phyloP scores from a whole-genome alignment of 257 asterid genomes.

The Plantago major region DNA sequence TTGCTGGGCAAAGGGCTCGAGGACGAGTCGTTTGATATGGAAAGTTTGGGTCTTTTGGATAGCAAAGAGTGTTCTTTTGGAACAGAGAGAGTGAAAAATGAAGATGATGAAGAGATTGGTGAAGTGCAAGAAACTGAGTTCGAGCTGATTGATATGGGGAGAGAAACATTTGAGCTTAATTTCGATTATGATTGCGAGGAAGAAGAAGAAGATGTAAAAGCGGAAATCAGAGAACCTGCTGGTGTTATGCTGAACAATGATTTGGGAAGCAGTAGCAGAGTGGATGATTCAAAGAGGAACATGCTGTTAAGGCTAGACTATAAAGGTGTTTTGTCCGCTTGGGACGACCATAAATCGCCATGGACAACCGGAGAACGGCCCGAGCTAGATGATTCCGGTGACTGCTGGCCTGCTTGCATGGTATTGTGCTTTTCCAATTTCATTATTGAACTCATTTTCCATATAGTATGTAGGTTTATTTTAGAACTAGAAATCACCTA shows the following conservation, averaged over 20 bases:
- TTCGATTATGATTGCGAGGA: slow-evolving; percentile 50
- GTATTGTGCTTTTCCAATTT: slow-evolving; percentile 26
- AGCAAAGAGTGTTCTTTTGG: slow-evolving; percentile 23
- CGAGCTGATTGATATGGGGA: slow-evolving; percentile 34
- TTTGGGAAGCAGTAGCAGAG: slow-evolving; percentile 22
- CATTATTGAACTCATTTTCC: not conserved
- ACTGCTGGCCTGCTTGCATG: slow-evolving; percentile 63
- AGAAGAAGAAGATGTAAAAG: slow-evolving; percentile 18
- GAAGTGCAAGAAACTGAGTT: slow-evolving; percentile 12
- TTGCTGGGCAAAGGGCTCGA: slow-evolving; percentile 74
- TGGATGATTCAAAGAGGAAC: slow-evolving; percentile 23
- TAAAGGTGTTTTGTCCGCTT: slow-evolving; percentile 54
- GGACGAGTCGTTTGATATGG: slow-evolving; percentile 56
- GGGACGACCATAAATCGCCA: slow-evolving; percentile 67
- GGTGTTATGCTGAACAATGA: slow-evolving; percentile 4
- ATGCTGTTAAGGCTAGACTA: slow-evolving; percentile 66
- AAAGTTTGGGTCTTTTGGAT: slow-evolving; percentile 54
- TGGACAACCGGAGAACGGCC: slow-evolving; percentile 82
- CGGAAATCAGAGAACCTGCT: slow-evolving; percentile 1
- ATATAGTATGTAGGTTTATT: too few relatives aligned
- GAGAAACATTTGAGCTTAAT: slow-evolving; percentile 48
- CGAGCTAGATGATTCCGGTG: slow-evolving; percentile 40
- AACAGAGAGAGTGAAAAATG: slow-evolving; percentile 37
- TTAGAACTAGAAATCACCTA: too few relatives aligned
- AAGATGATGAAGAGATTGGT: slow-evolving; percentile 33